These are phyloP conservation scores for Coemansia sp. DNA, from an alignment of 192 early-diverging fungal genomes.

Conservation along the genomic window DNA sequence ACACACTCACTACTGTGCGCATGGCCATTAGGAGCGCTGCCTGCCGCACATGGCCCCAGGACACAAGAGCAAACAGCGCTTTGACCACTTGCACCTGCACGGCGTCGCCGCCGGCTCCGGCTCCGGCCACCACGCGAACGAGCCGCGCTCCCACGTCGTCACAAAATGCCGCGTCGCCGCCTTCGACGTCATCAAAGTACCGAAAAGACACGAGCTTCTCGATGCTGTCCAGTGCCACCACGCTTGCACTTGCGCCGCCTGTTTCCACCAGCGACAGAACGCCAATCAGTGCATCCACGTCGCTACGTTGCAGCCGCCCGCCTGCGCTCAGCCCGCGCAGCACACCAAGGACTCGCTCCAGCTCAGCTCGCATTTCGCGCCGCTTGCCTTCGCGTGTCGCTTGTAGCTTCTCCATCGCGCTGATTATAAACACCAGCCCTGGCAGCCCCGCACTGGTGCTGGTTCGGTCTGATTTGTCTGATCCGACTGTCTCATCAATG, in stretches of 20 bases:
- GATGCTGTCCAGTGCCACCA: conserved; percentile 75
- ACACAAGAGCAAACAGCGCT: conserved; percentile 82
- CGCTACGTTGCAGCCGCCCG: conserved; percentile 14
- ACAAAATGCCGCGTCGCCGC: neutral
- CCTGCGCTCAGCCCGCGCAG: conserved; percentile 16
- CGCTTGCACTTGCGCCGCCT: conserved; percentile 54
- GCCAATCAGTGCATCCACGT: conserved; percentile 55
- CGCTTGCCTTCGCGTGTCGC: conserved; percentile 55
- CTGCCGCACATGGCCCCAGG: conserved; percentile 68
- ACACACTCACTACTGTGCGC: conserved; percentile 84
- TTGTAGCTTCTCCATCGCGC: conserved; percentile 62
- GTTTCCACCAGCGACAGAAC: conserved; percentile 71
- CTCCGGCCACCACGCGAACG: conserved; percentile 73
- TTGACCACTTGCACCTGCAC: conserved; percentile 91
- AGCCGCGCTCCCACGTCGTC: conserved; percentile 37
- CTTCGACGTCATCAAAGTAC: conserved; percentile 52
- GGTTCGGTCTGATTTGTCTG: neutral
- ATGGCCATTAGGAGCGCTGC: conserved; percentile 75
- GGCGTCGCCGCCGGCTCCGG: conserved; percentile 76
- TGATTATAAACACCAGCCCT: conserved; percentile 60
- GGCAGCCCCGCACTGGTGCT: conserved; percentile 7
- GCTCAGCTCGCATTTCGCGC: conserved; percentile 51
- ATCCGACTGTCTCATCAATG: neutral
- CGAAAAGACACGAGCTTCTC: conserved; percentile 74
- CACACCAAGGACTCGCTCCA: conserved; percentile 47